Base-by-base conservation (phyloP, 1,139 yeast species). In the Meyerozyma sp. region DNA sequence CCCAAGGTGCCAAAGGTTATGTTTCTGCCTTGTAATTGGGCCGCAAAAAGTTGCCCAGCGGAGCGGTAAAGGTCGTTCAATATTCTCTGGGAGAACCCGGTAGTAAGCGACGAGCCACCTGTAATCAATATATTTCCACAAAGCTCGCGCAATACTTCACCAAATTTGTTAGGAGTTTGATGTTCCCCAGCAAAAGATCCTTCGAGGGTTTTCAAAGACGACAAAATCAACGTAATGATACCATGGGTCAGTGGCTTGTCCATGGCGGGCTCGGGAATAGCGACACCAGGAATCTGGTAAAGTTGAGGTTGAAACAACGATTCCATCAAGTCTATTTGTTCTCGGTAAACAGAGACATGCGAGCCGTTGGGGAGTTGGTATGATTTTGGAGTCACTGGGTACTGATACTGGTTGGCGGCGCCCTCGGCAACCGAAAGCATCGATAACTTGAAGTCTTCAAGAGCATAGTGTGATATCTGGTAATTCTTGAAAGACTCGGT, bases 101-200 rank as follows among this genome's bases (percentile, higher is more conserved):
- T 74, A 25, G 82, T 67, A 45, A 77, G 65, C 1, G 89, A 75
- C 1, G 81, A 63, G 8, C 84, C 81, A 29, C 94, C 93, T 5
- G 86, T 82, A 42, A 85, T 69, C 35, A 85, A 74, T 9, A 84
- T 75, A 55, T 81, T 83, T n/a, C 79, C 70, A 42, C 83, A 62
- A 42, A 71, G 61, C 34, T 59, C 66, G 47, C 66, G 68, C 55
- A 72, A 68, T 20, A 66, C 63, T 44, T 73, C 77, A 48, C 66
- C 68, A 49, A 71, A 70, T 40, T 62, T 61, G 42, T 52, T 55
- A 20, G 58, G 54, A 5, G 54, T 47, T 18, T 52, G 46, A 40
- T 53, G 52, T 40, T 61, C 56, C 10, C 55, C 50, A 4, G 49
- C 36, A 44, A 50, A 48, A 9, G 49, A 32, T 13, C 48, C 32